phyloP scores from a whole-genome alignment of 768 basidiomycete species.

The Boletus vermiculosoides region DNA sequence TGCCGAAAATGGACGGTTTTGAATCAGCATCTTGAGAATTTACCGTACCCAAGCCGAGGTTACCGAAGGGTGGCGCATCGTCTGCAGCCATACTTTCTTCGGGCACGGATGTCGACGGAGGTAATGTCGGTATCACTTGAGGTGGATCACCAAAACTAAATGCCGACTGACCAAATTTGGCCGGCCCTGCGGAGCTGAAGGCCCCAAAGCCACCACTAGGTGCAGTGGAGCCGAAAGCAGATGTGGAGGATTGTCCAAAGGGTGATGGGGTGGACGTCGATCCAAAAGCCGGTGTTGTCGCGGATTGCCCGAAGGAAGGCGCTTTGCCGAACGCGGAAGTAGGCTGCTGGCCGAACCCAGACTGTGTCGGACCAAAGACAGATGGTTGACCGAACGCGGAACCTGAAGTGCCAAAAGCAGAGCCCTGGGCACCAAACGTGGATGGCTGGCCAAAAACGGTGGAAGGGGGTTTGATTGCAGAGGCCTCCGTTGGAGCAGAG shows the following conservation, averaged over 20 bases:
- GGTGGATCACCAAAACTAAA: conserved; percentile 21
- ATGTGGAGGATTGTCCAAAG: conserved; percentile 19
- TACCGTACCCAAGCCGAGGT: conserved; percentile 31
- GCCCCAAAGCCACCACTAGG: conserved; percentile 33
- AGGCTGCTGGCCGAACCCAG: conserved; percentile 19
- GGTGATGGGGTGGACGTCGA: conserved; percentile 13
- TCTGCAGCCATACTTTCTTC: conserved; percentile 36
- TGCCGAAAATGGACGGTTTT: conserved; percentile 35
- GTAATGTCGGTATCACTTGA: conserved; percentile 1
- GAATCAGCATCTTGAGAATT: conserved; percentile 25
- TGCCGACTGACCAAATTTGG: conserved; percentile 33
- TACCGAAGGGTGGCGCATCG: conserved; percentile 30
- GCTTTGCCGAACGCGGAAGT: conserved; percentile 24
- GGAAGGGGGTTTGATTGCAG: conserved; percentile 31
- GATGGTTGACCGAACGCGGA: conserved; percentile 36
- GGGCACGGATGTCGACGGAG: conserved; percentile 10
- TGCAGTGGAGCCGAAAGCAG: conserved; percentile 24
- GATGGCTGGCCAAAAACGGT: conserved; percentile 38
- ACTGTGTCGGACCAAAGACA: conserved; percentile 17
- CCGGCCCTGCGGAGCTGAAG: conserved; percentile 30
- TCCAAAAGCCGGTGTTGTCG: conserved; percentile 13
- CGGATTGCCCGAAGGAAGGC: conserved; percentile 23
- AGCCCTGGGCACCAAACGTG: conserved; percentile 23
- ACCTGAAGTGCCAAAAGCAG: conserved; percentile 17
- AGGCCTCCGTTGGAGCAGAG: conserved; percentile 16